Conservation (phyloP, 106 monocot genomes). For the Dendrobium nobile region DNA sequence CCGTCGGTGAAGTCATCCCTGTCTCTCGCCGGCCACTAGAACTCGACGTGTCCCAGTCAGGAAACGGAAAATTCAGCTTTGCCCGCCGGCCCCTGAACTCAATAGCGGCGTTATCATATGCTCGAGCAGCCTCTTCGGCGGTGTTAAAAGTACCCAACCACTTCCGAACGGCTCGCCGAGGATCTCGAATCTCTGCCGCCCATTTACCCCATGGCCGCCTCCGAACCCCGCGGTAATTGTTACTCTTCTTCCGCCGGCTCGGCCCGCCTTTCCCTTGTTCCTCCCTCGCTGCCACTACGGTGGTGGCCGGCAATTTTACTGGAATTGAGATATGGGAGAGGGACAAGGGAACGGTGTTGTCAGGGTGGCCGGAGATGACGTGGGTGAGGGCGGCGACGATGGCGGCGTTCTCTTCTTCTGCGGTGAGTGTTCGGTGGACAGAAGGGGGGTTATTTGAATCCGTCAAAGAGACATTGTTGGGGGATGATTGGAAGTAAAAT, state of each 20-base stretch:
- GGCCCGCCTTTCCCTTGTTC: background rate
- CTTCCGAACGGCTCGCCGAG: conserved; percentile 6
- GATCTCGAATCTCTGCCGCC: conserved; percentile 35
- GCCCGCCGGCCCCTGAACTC: conserved; percentile 23
- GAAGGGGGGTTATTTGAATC: background rate
- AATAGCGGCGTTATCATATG: conserved; percentile 25
- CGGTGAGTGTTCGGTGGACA: background rate
- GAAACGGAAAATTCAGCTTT: conserved; percentile 25
- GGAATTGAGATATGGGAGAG: background rate
- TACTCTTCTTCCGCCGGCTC: conserved; percentile 16
- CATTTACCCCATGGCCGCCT: conserved; percentile 22
- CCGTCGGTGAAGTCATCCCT: background rate
- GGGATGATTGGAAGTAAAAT: too few species aligned
- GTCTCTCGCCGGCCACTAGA: background rate
- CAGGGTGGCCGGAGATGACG: conserved; percentile 32
- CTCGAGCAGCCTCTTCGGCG: conserved; percentile 22
- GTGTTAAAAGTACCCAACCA: conserved; percentile 24
- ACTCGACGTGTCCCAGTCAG: background rate
- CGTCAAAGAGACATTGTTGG: too few species aligned
- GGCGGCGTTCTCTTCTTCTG: conserved; percentile 34
- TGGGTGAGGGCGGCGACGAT: conserved; percentile 42
- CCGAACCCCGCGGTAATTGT: conserved; percentile 20
- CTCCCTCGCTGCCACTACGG: conserved; percentile 30
- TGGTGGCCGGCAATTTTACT: conserved; percentile 12
- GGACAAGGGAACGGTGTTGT: background rate